Conservation (phyloP, 805 yeast species). For the Candida hungchunana region DNA sequence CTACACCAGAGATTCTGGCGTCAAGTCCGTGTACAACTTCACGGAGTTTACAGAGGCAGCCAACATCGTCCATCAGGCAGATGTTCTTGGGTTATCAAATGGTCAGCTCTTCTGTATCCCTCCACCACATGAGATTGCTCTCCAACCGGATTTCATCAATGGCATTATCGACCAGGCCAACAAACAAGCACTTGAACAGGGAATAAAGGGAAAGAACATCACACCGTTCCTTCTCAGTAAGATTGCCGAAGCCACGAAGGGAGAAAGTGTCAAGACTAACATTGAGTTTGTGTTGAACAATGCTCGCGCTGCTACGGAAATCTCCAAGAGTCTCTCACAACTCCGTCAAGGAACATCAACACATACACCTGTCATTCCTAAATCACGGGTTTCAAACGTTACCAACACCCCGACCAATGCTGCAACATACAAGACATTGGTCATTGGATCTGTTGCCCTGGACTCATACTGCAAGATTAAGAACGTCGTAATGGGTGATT, state of each 20-base stretch:
- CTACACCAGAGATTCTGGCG: slow-evolving; percentile 72
- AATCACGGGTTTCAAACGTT: too few relatives aligned
- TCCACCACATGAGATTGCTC: slow-evolving; percentile 62
- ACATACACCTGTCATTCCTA: too few relatives aligned
- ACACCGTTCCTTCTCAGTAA: slow-evolving; percentile 73
- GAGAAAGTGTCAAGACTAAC: slow-evolving; percentile 66
- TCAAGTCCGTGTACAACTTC: slow-evolving; percentile 63
- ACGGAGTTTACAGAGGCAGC: slow-evolving; percentile 58
- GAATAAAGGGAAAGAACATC: slow-evolving; percentile 64
- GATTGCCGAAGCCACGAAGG: slow-evolving; percentile 65
- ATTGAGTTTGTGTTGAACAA: slow-evolving; percentile 74
- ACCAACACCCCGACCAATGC: too few relatives aligned
- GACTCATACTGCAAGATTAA: slow-evolving; percentile 59
- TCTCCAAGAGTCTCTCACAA: slow-evolving; percentile 43
- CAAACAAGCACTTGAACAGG: slow-evolving; percentile 45
- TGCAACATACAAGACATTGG: slow-evolving; percentile 31
- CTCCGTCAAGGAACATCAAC: background rate
- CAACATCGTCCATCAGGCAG: slow-evolving; percentile 44
- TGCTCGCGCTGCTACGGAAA: slow-evolving; percentile 61
- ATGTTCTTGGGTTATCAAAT: slow-evolving; percentile 47
- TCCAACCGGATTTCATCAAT: slow-evolving; percentile 49
- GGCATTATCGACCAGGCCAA: slow-evolving; percentile 56
- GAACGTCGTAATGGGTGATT: slow-evolving; percentile 43
- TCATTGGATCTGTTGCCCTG: slow-evolving; percentile 74
- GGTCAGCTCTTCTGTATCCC: slow-evolving; percentile 82